Percentiles rank a stretch among this genome's conserved stretches.
These are phyloP conservation scores for Aspergillus cavernicola DNA, from an alignment of 495 filamentous ascomycete genomes.

Conservation along the genomic window DNA sequence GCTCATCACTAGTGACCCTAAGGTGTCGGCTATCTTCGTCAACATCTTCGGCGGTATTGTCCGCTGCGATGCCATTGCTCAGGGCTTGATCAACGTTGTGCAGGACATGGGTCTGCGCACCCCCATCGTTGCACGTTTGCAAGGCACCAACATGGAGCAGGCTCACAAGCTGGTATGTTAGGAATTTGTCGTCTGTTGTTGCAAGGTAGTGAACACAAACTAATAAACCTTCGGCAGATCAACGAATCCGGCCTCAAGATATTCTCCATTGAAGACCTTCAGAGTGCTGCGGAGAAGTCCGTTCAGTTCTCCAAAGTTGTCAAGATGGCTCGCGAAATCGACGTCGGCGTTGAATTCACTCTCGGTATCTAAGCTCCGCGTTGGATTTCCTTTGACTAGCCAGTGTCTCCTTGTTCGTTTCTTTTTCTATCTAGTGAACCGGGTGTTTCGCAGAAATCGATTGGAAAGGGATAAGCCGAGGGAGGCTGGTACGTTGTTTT, in stretches of 20 bases:
- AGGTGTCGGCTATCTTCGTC: conserved; percentile 98
- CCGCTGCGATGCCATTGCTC: conserved; percentile 94
- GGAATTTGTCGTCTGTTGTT: background rate
- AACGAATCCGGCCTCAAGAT: conserved; percentile 99
- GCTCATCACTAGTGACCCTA: conserved; percentile 96
- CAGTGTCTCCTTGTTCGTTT: conserved; percentile 10
- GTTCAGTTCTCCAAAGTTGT: conserved; percentile 99
- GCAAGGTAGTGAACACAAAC: background rate
- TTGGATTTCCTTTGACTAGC: conserved; percentile 5
- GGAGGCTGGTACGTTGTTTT: conserved; percentile 3
- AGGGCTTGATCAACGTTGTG: conserved; percentile 91
- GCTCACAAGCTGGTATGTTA: conserved; percentile 75
- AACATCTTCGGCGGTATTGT: conserved; percentile 99
- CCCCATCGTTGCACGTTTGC: conserved; percentile 91
- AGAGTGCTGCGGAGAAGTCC: conserved; percentile 94
- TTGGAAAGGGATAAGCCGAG: conserved; percentile 8
- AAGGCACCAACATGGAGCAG: conserved; percentile 98
- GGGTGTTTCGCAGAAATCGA: conserved; percentile 6
- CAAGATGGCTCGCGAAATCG: conserved; percentile 97
- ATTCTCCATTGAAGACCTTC: conserved; percentile 98
- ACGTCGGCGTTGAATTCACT: conserved; percentile 96
- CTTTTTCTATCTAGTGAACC: conserved; percentile 12
- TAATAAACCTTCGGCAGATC: conserved; percentile 49
- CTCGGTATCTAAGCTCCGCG: conserved; percentile 71
- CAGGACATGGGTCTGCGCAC: conserved; percentile 91